phyloP scores from a whole-genome alignment of 176 grass and related monocot species.

The Carex cristatella region DNA sequence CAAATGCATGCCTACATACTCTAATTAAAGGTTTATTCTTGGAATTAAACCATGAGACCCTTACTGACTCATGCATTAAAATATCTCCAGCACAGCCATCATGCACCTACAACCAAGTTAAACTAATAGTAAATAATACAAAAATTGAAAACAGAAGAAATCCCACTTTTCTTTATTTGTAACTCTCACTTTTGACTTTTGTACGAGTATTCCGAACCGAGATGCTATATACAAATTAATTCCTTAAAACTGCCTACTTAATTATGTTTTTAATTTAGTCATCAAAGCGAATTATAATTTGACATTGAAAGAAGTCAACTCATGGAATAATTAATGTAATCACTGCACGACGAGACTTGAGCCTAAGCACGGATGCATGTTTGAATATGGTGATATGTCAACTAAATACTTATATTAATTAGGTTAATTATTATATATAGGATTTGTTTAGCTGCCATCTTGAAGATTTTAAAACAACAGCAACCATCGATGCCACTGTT shows the following conservation, averaged over 20 bases:
- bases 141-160: not conserved
- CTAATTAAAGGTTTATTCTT: not conserved
- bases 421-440: too few relatives aligned
- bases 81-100: not conserved
- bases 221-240: not conserved
- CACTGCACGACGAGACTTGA: not conserved
- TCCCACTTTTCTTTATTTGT: not conserved
- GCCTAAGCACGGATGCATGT: constrained; percentile 8
- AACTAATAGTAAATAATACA: not conserved
- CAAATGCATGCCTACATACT: not conserved
- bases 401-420: not conserved
- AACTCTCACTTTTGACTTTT: constrained; percentile 3
- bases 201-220: not conserved
- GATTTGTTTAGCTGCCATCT: constrained; percentile 1
- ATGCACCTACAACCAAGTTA: not conserved
- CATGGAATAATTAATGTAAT: constrained; percentile 13
- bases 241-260: not conserved
- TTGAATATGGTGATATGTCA: not conserved
- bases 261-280: not conserved
- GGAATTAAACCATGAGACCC: not conserved
- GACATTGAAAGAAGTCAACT: constrained; percentile 17
- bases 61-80: not conserved
- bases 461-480: constrained; percentile 10
- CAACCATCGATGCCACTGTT: not conserved
- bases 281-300: constrained; percentile 2